phyloP scores from a whole-genome alignment of 495 filamentous ascomycete species.

The Podospora didyma region DNA sequence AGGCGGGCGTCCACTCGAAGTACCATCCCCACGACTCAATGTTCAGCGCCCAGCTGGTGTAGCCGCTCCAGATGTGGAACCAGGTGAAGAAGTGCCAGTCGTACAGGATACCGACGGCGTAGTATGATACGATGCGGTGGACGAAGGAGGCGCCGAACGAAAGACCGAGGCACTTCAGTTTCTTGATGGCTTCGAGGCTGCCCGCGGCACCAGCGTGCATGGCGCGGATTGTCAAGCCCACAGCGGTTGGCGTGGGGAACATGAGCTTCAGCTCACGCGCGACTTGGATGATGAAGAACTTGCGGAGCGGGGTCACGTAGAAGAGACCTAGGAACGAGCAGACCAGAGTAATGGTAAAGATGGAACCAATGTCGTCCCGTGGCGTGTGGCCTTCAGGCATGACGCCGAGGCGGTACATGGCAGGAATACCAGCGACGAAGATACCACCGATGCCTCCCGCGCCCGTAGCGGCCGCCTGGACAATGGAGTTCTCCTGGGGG shows the following conservation, averaged over 20 bases:
- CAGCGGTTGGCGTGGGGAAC: conserved; percentile 62
- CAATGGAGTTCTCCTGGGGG: conserved; percentile 63
- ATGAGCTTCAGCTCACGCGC: conserved; percentile 58
- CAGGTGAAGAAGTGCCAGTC: conserved; percentile 65
- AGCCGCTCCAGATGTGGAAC: conserved; percentile 59
- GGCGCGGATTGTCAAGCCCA: conserved; percentile 59
- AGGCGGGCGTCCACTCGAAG: conserved; percentile 61
- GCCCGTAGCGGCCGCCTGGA: conserved; percentile 61
- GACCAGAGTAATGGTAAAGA: conserved; percentile 59
- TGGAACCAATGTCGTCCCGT: conserved; percentile 51
- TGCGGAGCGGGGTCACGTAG: conserved; percentile 62
- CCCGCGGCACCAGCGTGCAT: conserved; percentile 57
- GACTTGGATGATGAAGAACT: conserved; percentile 66
- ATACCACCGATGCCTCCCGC: conserved; percentile 60
- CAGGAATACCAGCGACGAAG: conserved; percentile 61
- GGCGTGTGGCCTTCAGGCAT: conserved; percentile 43
- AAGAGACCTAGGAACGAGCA: conserved; percentile 66
- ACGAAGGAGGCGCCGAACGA: conserved; percentile 48
- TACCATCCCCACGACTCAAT: conserved; percentile 66
- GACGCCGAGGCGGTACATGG: conserved; percentile 56
- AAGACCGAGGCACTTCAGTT: conserved; percentile 51
- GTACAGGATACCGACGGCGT: conserved; percentile 60
- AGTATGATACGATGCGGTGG: conserved; percentile 57
- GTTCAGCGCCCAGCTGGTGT: conserved; percentile 51
- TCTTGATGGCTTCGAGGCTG: conserved; percentile 51